These are phyloP conservation scores for Arabidopsis hybrid DNA, from an alignment of 441 rosid genomes.

Conservation along the genomic window DNA sequence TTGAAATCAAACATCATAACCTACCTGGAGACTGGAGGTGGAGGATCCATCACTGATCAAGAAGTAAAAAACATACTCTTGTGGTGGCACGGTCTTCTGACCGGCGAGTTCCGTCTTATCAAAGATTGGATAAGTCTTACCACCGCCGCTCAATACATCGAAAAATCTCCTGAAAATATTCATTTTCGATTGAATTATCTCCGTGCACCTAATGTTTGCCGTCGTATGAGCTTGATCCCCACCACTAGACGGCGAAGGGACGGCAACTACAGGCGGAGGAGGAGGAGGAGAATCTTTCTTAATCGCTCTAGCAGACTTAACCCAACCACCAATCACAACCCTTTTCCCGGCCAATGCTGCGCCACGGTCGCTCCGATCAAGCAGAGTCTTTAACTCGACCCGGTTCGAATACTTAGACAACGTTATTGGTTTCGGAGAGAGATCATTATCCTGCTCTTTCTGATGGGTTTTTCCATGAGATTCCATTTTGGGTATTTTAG, in stretches of 20 bases:
- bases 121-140: constrained; percentile 43
- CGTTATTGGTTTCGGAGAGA: not conserved
- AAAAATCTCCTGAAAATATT: constrained; percentile 67
- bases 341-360: constrained; percentile 55
- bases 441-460: constrained; percentile 9
- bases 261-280: not conserved
- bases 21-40: constrained; percentile 64
- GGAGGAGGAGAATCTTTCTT: constrained; percentile 50
- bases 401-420: constrained; percentile 67
- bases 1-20: too few species aligned
- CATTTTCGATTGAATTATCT: constrained; percentile 71
- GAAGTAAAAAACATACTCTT: constrained; percentile 50
- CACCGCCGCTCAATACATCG: constrained; percentile 62
- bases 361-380: constrained; percentile 61
- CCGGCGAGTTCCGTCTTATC: constrained; percentile 52
- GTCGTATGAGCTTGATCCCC: constrained; percentile 24
- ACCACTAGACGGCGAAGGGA: constrained; percentile 31
- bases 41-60: constrained; percentile 81
- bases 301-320: constrained; percentile 68
- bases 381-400: constrained; percentile 61
- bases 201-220: constrained; percentile 61
- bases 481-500: constrained; percentile 44
- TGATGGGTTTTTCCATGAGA: constrained; percentile 39
- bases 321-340: constrained; percentile 90
- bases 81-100: constrained; percentile 42